Evolutionary conservation across 352 stramenopile genomes (phyloP).

Genomic region (Elongisporangium anandrum): DNA sequence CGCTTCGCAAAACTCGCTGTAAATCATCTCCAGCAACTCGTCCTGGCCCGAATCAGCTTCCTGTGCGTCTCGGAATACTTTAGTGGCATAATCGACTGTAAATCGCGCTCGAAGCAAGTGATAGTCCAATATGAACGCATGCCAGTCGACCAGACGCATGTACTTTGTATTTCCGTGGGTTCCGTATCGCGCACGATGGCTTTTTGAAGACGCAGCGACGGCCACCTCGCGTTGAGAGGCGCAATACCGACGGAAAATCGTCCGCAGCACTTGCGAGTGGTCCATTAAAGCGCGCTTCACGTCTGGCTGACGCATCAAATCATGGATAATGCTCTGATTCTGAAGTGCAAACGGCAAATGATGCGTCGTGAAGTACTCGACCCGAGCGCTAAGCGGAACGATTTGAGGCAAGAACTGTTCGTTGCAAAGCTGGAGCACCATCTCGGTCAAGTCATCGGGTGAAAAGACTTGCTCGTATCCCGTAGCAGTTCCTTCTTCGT

Average conservation of each 20-base stretch:
- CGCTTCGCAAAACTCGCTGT: constrained; percentile 67
- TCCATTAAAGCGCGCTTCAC: constrained; percentile 54
- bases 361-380: constrained; percentile 51
- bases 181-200: not conserved
- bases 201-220: constrained; percentile 10
- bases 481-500: constrained; percentile 39
- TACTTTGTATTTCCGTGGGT: constrained; percentile 51
- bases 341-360: constrained; percentile 48
- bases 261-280: constrained; percentile 48
- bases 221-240: constrained; percentile 53
- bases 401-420: constrained; percentile 69
- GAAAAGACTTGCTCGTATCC: constrained; percentile 58
- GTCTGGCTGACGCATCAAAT: constrained; percentile 46
- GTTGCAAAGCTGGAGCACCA: constrained; percentile 68
- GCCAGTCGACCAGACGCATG: constrained; percentile 65
- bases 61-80: constrained; percentile 64
- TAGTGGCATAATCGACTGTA: constrained; percentile 43
- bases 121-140: constrained; percentile 68
- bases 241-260: constrained; percentile 73
- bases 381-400: constrained; percentile 40
- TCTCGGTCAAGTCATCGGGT: constrained; percentile 51
- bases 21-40: constrained; percentile 64
- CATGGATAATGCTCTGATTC: constrained; percentile 49
- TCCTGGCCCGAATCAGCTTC: constrained; percentile 31
- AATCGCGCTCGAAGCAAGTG: constrained; percentile 58